Conservation (phyloP, 495 filamentous ascomycete species). For the Penicillium flavigenum region DNA sequence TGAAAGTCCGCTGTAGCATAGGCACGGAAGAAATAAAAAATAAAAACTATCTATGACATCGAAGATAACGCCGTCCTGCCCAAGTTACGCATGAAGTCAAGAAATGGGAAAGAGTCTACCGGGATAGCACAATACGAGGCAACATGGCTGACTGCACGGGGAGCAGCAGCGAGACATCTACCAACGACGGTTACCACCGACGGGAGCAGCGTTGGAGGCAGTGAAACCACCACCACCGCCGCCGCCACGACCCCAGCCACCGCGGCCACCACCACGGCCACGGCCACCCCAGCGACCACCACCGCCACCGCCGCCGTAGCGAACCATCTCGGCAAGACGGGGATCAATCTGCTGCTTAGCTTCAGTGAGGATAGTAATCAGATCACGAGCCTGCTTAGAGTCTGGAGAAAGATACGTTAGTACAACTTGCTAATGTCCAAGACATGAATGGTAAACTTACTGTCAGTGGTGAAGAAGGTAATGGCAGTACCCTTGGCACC, state of each 20-base stretch:
- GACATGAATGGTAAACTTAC: constrained; percentile 56
- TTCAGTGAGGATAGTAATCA: constrained; percentile 86
- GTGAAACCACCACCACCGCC: constrained; percentile 53
- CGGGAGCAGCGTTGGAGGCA: constrained; percentile 62
- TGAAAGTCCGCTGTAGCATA: constrained; percentile 12
- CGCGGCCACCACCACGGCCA: constrained; percentile 62
- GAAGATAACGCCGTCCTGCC: constrained; percentile 46
- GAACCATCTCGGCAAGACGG: constrained; percentile 90
- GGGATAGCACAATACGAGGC: constrained; percentile 35
- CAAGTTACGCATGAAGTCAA: constrained; percentile 41
- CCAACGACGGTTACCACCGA: constrained; percentile 63
- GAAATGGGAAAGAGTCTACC: constrained; percentile 37
- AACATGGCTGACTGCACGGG: constrained; percentile 23
- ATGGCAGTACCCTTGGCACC: constrained; percentile 87
- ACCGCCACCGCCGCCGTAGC: constrained; percentile 83
- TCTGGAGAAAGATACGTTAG: constrained; percentile 52
- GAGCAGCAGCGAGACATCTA: constrained; percentile 28
- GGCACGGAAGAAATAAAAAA: constrained; percentile 16
- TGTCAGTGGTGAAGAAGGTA: constrained; percentile 97
- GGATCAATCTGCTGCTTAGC: constrained; percentile 99
- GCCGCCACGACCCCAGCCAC: constrained; percentile 57
- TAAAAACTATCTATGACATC: constrained; percentile 48
- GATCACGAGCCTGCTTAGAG: constrained; percentile 94
- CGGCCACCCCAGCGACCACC: constrained; percentile 64
- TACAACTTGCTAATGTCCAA: constrained; percentile 31